A percentile compares a stretch with the other conserved stretches of the same genome.
Evolutionary conservation across 345 rosid species (phyloP).

Genomic region (Aquilaria sinensis): DNA sequence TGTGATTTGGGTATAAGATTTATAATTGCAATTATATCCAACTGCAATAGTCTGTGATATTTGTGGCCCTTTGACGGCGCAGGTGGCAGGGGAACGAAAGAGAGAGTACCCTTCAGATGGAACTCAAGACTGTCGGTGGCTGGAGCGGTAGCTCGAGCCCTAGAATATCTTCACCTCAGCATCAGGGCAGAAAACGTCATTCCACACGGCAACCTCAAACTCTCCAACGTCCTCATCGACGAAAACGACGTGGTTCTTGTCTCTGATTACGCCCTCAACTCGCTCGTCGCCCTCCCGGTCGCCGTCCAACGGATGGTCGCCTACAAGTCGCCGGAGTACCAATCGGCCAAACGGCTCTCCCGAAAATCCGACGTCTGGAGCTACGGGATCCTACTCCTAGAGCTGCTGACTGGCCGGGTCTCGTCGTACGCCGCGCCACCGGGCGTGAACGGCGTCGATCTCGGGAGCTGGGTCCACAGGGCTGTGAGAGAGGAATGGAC

Average conservation of each 20-base stretch:
- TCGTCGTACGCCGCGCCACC: conserved; percentile 34
- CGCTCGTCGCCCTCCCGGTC: conserved; percentile 36
- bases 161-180: conserved; percentile 42
- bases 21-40: background rate
- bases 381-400: conserved; percentile 43
- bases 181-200: conserved; percentile 10
- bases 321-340: conserved; percentile 45
- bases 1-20: background rate
- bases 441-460: conserved; percentile 40
- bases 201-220: conserved; percentile 56
- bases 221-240: conserved; percentile 48
- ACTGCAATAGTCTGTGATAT: background rate
- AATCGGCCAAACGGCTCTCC: conserved; percentile 19
- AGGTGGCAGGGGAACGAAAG: conserved; percentile 33
- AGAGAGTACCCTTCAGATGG: conserved; percentile 43
- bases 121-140: conserved; percentile 40
- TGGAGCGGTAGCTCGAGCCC: conserved; percentile 35
- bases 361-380: conserved; percentile 52
- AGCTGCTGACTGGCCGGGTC: conserved; percentile 41
- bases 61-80: background rate
- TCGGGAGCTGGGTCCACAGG: conserved; percentile 45
- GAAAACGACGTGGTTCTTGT: conserved; percentile 30
- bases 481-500: conserved; percentile 70
- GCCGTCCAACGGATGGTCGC: conserved; percentile 35
- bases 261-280: conserved; percentile 39